phyloP scores from a whole-genome alignment of 2,329 filamentous ascomycete species.

The Fusarium clavum region DNA sequence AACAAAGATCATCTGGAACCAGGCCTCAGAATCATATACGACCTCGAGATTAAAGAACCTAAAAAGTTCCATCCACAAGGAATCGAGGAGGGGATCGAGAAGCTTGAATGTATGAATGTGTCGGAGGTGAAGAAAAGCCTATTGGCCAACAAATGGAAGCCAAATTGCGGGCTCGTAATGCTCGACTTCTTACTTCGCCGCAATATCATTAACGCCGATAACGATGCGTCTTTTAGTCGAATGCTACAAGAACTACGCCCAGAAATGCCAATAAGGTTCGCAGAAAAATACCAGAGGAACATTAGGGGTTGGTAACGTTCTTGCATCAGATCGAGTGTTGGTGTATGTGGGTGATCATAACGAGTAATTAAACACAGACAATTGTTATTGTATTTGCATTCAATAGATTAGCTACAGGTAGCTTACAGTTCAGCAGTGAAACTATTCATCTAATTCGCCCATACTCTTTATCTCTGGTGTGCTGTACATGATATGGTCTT shows the following conservation, averaged over 20 bases:
- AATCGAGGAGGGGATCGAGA: conserved; percentile 47
- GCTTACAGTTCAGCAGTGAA: background rate
- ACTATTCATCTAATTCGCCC: background rate
- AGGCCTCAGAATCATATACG: conserved; percentile 53
- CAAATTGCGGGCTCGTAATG: conserved; percentile 56
- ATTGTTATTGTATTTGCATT: background rate
- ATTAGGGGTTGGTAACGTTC: conserved; percentile 23
- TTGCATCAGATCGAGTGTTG: background rate
- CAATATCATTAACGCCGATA: conserved; percentile 41
- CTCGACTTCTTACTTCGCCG: conserved; percentile 52
- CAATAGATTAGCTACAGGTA: background rate
- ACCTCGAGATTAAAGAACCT: conserved; percentile 48
- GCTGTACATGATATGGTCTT: background rate
- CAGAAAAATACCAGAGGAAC: conserved; percentile 18
- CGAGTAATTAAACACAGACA: background rate
- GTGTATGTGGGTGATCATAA: background rate
- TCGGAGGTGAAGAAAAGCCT: conserved; percentile 49
- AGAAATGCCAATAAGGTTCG: conserved; percentile 46
- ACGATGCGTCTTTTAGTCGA: conserved; percentile 39
- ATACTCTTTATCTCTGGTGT: background rate
- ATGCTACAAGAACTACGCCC: conserved; percentile 43
- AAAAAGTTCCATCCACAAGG: conserved; percentile 38
- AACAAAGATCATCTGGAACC: conserved; percentile 53
- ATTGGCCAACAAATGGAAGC: conserved; percentile 50
- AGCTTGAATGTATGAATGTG: conserved; percentile 46